phyloP scores from a whole-genome alignment of 176 grass and related monocot genomes.

The Musa schizocarpa region DNA sequence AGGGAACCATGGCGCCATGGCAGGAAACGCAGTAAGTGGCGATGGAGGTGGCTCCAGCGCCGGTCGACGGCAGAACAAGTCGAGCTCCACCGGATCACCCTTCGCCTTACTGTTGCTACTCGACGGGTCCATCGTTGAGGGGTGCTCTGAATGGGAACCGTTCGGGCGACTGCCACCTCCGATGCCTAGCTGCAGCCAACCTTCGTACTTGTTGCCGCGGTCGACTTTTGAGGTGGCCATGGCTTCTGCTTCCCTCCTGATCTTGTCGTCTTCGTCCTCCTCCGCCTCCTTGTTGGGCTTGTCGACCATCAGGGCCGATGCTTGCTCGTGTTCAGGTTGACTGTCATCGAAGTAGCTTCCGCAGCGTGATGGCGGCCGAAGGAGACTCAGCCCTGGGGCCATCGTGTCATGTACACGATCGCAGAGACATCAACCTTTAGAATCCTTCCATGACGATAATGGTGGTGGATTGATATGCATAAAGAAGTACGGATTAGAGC shows the following conservation, averaged over 20 bases:
- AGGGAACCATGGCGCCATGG: neutral
- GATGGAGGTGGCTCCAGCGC: neutral
- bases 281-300: neutral
- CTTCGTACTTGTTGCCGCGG: neutral
- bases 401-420: neutral
- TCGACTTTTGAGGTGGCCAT: neutral
- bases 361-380: neutral
- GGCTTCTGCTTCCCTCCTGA: neutral
- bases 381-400: neutral
- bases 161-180: neutral
- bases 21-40: neutral
- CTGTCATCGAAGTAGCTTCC: neutral
- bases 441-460: too few species aligned
- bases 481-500: too few species aligned
- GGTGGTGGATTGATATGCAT: too few species aligned
- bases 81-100: neutral
- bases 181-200: conserved; percentile 3
- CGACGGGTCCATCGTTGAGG: neutral
- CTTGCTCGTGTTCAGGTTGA: neutral
- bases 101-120: neutral
- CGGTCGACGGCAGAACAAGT: neutral
- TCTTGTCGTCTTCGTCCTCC: neutral
- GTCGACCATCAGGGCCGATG: neutral
- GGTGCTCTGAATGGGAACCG: neutral
- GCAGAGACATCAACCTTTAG: too few species aligned